Evolutionary conservation across 129 eudicot genomes (phyloP), one percentile per base, ranked within the genome.

Genomic region (Pseudognaphalium luteoalbum): DNA sequence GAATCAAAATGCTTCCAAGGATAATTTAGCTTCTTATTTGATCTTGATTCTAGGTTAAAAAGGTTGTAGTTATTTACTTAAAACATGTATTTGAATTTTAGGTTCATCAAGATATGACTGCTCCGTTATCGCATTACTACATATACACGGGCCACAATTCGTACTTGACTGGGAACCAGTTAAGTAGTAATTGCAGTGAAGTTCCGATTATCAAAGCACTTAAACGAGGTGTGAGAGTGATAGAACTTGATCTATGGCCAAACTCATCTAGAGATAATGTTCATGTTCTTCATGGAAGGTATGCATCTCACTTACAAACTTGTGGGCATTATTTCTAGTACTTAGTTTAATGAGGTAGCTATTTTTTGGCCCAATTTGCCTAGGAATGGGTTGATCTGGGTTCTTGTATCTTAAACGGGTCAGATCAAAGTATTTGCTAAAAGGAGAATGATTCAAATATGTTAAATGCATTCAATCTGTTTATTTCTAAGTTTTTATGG

Each of bases 111-210:
- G 91, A 89, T 70, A 89, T 88, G 95, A 74, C 10, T 67, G 95
- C 87, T 66, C 95, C 95, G 2, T 56, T 89, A 74, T 81, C 95
- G 20, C 95, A 89, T 82, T 89, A 89, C 74, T 89, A 79, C 76
- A 80, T 89, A 74, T 89, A 86, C 87, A 89, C 95, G 15, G 95
- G 91, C 54, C 94, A 88, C 81, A 88, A 88, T 80, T 88, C 94
- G 0, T 88, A 88, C 81, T 71, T 89, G 52, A 86, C 89, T 2
- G 95, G 95, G 74, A 89, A 86, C 79, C 95, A 89, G 66, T 82
- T 89, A 61, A 84, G 87, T 71, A 89, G 95, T 29, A 80, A 80
- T 2, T 84, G 91, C 80, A 86, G 95, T 47, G 85, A 81, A 42
- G 83, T 59, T 34, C 91, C 95, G 21, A 82, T 89, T 51, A 82